Percentiles rank a stretch among this genome's conserved stretches.
phyloP scores from a whole-genome alignment of 305 asterid genomes.

The Fraxinus dipetala region DNA sequence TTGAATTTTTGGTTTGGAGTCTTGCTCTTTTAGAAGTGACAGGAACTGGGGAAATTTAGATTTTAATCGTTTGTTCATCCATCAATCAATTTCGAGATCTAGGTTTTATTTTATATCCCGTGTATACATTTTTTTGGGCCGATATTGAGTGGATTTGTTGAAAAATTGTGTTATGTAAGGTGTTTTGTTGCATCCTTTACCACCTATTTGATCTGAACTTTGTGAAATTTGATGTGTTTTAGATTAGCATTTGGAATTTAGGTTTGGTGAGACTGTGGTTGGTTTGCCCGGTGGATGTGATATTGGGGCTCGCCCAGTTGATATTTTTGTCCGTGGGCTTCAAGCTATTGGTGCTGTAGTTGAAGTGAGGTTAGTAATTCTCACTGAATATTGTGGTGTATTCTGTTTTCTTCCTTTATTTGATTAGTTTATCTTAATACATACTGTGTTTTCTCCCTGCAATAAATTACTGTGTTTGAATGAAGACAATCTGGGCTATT shows the following conservation, averaged over 20 bases:
- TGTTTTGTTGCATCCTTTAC: slow-evolving; percentile 17
- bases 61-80: not conserved
- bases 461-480: not conserved
- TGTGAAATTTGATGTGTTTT: not conserved
- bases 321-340: slow-evolving; percentile 36
- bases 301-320: slow-evolving; percentile 46
- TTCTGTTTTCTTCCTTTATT: not conserved
- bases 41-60: not conserved
- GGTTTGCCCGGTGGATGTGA: slow-evolving; percentile 44
- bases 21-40: not conserved
- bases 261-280: slow-evolving; percentile 42
- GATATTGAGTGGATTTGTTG: slow-evolving; percentile 14
- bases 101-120: not conserved
- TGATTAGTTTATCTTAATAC: not conserved
- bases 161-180: slow-evolving; percentile 26
- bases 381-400: not conserved
- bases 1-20: not conserved
- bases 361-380: slow-evolving; percentile 34
- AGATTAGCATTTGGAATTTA: not conserved
- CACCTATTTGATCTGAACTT: not conserved
- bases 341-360: slow-evolving; percentile 43
- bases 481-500: not conserved
- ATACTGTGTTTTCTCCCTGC: not conserved
- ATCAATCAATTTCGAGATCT: slow-evolving; percentile 21
- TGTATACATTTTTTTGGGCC: slow-evolving; percentile 4